phyloP scores from a whole-genome alignment of 139 green algal species.

The Volvox reticuliferus region DNA sequence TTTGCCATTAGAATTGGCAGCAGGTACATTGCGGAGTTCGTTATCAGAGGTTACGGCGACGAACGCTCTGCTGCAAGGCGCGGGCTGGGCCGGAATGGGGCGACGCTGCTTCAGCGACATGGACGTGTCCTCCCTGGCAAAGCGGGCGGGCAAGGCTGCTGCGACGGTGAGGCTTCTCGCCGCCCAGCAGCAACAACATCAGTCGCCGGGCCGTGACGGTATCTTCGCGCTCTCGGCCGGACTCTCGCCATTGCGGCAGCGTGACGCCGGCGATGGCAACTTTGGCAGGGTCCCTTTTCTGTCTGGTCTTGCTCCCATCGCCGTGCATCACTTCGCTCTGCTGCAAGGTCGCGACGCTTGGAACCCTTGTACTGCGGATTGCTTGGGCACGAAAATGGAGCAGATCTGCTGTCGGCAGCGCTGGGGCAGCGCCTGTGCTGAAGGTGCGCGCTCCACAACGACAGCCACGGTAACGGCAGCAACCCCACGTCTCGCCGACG shows the following conservation, averaged over 20 bases:
- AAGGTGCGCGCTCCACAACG: too few relatives aligned
- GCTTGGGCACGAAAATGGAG: too few relatives aligned
- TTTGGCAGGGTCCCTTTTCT: not conserved
- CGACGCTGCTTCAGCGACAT: not conserved
- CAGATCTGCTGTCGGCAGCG: too few relatives aligned
- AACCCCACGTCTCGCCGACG: too few relatives aligned
- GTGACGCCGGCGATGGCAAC: not conserved
- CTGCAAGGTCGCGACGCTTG: not conserved
- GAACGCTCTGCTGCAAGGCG: not conserved
- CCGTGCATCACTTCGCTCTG: conserved; percentile 1
- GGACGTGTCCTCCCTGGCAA: not conserved
- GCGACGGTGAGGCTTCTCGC: not conserved
- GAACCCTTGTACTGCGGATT: too few relatives aligned
- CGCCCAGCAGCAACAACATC: not conserved
- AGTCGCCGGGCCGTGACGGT: not conserved
- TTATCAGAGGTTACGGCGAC: not conserved
- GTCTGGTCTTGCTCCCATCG: not conserved
- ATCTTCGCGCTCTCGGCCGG: not conserved
- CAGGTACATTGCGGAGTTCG: not conserved
- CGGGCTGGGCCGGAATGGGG: not conserved
- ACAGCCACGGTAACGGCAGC: too few relatives aligned
- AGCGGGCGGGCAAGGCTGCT: not conserved
- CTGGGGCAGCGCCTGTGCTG: too few relatives aligned
- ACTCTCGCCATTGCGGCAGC: not conserved
- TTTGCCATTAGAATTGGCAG: too few relatives aligned